Conservation (phyloP, 768 basidiomycete genomes). For the Pleurotus ostreatus region DNA sequence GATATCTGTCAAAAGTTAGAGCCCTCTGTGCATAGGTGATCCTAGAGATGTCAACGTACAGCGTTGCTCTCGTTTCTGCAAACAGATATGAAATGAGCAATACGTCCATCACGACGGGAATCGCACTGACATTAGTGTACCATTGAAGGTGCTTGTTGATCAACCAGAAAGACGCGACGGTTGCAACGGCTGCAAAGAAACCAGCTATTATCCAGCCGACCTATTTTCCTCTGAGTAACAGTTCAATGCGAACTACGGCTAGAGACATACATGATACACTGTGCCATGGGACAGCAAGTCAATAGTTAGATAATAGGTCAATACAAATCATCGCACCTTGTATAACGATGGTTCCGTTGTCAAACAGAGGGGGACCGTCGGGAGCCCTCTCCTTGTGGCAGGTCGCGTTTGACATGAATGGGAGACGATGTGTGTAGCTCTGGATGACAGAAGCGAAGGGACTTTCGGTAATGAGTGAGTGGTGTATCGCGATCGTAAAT, state of each 20-base stretch:
- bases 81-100: neutral
- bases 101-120: neutral
- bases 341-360: conserved; percentile 57
- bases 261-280: conserved; percentile 54
- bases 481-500: neutral
- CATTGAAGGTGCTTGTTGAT: conserved; percentile 66
- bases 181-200: conserved; percentile 53
- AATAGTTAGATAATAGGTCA: neutral
- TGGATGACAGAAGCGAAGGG: neutral
- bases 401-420: conserved; percentile 4
- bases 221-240: conserved; percentile 23
- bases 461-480: neutral
- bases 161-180: conserved; percentile 65
- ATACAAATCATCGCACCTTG: conserved; percentile 43
- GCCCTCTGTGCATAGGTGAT: neutral
- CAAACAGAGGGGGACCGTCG: conserved; percentile 46
- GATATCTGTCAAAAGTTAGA: conserved; percentile 42
- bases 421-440: neutral
- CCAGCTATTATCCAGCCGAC: conserved; percentile 69
- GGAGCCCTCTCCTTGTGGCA: conserved; percentile 12
- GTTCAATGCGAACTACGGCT: neutral
- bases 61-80: conserved; percentile 67
- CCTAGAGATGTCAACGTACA: conserved; percentile 32
- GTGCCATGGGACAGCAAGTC: neutral
- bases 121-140: conserved; percentile 59